phyloP scores from a whole-genome alignment of 164 flowering plant species.

The Litsea cubeba region DNA sequence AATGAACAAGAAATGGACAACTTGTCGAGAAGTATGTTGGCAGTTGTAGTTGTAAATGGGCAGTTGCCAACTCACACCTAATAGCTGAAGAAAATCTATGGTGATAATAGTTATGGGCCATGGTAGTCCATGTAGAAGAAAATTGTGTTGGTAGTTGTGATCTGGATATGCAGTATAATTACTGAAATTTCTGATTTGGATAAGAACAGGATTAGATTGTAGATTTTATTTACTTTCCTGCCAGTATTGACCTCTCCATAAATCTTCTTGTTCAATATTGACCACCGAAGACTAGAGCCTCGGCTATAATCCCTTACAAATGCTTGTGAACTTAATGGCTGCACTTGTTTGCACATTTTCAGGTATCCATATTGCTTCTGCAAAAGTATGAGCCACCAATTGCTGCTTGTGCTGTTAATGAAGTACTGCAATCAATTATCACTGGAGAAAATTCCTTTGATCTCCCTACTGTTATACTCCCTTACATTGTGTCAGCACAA shows the following conservation, averaged over 20 bases:
- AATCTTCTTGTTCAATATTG: not conserved
- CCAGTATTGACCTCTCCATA: not conserved
- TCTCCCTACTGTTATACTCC: constrained; percentile 46
- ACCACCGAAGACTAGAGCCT: not conserved
- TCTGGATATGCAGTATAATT: too few species aligned
- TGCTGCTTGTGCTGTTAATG: constrained; percentile 57
- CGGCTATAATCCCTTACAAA: not conserved
- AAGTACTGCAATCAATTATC: constrained; percentile 38
- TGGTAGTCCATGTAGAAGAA: too few species aligned
- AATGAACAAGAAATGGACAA: too few species aligned
- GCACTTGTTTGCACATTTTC: constrained; percentile 4
- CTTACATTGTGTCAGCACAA: constrained; percentile 43
- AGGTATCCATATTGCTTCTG: constrained; percentile 63
- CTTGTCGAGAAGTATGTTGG: too few species aligned
- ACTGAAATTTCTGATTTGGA: not conserved
- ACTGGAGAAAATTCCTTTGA: constrained; percentile 32
- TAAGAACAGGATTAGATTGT: not conserved
- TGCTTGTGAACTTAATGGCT: not conserved
- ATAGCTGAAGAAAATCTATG: too few species aligned
- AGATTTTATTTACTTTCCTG: not conserved
- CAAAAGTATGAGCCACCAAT: constrained; percentile 55
- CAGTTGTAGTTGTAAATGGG: too few species aligned
- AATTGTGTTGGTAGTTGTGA: too few species aligned
- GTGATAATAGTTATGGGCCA: too few species aligned
- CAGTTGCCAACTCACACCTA: too few species aligned